Evolutionary conservation across 495 filamentous ascomycete species (phyloP), one percentile per base, ranked within the genome.

Genomic region (Talaromyces wortmannii): DNA sequence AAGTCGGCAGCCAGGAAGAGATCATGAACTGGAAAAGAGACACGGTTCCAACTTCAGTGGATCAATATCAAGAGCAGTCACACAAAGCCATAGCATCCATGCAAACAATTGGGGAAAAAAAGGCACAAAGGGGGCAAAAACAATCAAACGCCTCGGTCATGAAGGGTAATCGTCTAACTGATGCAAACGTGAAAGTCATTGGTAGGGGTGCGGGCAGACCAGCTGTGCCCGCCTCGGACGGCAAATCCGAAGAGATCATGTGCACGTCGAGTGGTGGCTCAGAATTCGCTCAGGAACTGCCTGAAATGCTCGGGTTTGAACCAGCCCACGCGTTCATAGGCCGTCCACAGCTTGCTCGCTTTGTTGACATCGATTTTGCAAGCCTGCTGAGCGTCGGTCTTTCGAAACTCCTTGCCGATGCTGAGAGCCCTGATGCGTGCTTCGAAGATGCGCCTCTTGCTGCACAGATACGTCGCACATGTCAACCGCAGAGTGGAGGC

Each of bases 291-390:
- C 51, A 84, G 56, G 62, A 77, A 81, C 45, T 78, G 57, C 52
- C 70, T 62, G 59, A 92, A 84, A 71, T 76, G 81, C 45, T 81
- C 67, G 11, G 75, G 71, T 32, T 89, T 78, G 61, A 97, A 86
- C 90, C 92, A 96, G 52, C 90, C 90, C 48, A 95, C 89, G 50
- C 85, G 85, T 17, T 97, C 88, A 65, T 89, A 98, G 30, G 90
- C 91, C 44, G 85, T 84, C 91, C 91, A 96, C 50, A 98, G 79
- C 68, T 94, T 95, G 62, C 90, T 95, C 30, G 94, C 91, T 78
- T 98, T 98, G 76, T 97, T 97, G 68, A 97, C 94, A 67, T 98
- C 94, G 57, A 97, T 96, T 77, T 95, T 95, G 82, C 91, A 96
- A 29, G 90, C 90, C 67, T 95, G 90, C 69, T 98, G 94, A 32